Evolutionary conservation across 129 eudicot species (phyloP), one percentile per base, ranked within the genome.

Genomic region (Apium graveolens): DNA sequence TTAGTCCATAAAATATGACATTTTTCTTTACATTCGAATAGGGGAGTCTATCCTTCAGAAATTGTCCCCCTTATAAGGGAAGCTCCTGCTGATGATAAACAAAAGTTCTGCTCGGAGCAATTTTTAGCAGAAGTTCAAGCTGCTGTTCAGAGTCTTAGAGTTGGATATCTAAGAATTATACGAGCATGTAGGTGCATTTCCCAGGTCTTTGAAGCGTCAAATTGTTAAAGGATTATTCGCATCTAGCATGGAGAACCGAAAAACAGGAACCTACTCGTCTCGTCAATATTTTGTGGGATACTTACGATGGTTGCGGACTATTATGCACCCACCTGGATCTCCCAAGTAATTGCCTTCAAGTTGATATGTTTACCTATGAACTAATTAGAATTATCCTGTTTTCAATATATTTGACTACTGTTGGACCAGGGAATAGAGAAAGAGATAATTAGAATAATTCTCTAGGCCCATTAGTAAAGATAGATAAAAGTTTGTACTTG

Each of bases 1-100:
- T 73, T 13, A 53, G 51, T 39, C 73, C 35, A 3, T 41, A 39
- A n/a, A 44, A 46, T 80, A 14, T 80, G 76, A 84, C 85, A 41
- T 51, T n/a, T 73, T n/a, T 78, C 55, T 31, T 76, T 53, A 51
- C 49, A 78, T 81, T 78, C 24, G 45, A 80, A 81, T 89, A 92
- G 97, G 42, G 95, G 98, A 57, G 75, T 91, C 71, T 93, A 93
- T 73, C 98, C 95, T 70, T 86, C 90, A 10, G 92, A 90, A 68
- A 86, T 82, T 76, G 38, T 85, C 71, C 87, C 95, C 46, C 51
- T 83, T 78, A 74, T 87, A 70, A 51, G 84, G 42, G 74, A 76
- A 77, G 80, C 82, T 79, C 74, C 78, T 9, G 70, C 42, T 10
- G 86, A 63, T 70, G 79, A 29, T 32, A 26, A 79, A 27, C 76